Conservation (phyloP, 805 yeast species). For the Candida pseudoglaebosa region DNA sequence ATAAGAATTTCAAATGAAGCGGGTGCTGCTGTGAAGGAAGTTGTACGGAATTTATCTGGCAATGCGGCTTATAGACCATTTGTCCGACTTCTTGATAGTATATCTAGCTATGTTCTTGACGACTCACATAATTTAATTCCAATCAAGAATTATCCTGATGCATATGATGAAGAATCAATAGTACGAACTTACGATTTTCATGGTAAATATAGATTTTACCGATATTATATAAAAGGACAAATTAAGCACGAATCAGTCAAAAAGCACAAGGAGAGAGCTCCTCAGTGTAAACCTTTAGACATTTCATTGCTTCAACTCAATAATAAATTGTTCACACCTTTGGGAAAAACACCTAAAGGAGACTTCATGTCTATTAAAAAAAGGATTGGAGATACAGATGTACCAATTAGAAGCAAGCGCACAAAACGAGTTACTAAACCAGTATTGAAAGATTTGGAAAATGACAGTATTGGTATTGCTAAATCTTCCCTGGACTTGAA, state of each 20-base stretch:
- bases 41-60: slow-evolving; percentile 52
- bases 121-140: slow-evolving; percentile 20
- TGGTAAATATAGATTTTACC: slow-evolving; percentile 69
- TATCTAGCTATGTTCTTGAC: slow-evolving; percentile 37
- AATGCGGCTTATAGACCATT: slow-evolving; percentile 48
- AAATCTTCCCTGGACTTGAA: too few relatives aligned
- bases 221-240: slow-evolving; percentile 39
- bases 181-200: slow-evolving; percentile 66
- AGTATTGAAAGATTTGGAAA: not conserved
- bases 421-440: not conserved
- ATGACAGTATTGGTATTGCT: not conserved
- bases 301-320: slow-evolving; percentile 8
- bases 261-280: slow-evolving; percentile 4
- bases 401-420: not conserved
- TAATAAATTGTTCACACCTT: slow-evolving; percentile 13
- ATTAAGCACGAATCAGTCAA: slow-evolving; percentile 7
- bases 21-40: slow-evolving; percentile 61
- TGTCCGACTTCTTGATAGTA: slow-evolving; percentile 46
- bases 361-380: slow-evolving; percentile 15
- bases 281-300: slow-evolving; percentile 2
- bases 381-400: slow-evolving; percentile 8
- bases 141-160: slow-evolving; percentile 23
- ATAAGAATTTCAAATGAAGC: slow-evolving; percentile 35
- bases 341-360: slow-evolving; percentile 25
- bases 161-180: slow-evolving; percentile 29